phyloP scores from a whole-genome alignment of 228 moss, liverwort and hornwort genomes.

The Sphagnum fallax region DNA sequence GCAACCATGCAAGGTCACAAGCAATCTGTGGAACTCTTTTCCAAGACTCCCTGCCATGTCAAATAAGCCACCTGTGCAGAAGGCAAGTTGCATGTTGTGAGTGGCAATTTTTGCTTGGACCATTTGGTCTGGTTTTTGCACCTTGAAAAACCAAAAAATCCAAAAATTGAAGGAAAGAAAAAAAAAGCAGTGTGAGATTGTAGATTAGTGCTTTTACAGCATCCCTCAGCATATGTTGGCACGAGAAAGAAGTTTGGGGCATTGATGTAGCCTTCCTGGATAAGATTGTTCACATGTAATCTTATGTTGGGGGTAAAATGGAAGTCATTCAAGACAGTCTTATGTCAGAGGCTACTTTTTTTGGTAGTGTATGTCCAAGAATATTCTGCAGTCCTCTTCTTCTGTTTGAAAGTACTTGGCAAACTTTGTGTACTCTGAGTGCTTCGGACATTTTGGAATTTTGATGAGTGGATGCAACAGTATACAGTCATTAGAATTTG shows the following conservation, averaged over 20 bases:
- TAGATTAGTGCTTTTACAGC: conserved; percentile 23
- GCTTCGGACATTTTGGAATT: too few species aligned
- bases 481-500: too few species aligned
- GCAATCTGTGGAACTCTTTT: conserved; percentile 29
- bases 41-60: conserved; percentile 16
- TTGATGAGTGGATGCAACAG: too few species aligned
- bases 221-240: conserved; percentile 14
- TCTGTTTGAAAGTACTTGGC: too few species aligned
- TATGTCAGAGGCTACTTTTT: too few species aligned
- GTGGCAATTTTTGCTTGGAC: conserved; percentile 24
- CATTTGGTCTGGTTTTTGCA: conserved; percentile 26
- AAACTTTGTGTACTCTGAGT: too few species aligned
- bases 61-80: conserved; percentile 15
- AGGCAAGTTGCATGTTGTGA: conserved; percentile 21
- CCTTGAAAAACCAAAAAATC: conserved; percentile 28
- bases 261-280: conserved; percentile 15
- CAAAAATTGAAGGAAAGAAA: conserved; percentile 31
- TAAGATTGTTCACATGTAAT: conserved; percentile 17
- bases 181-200: conserved; percentile 22
- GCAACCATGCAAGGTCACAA: conserved; percentile 46
- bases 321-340: too few species aligned
- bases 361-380: too few species aligned
- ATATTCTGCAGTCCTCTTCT: too few species aligned
- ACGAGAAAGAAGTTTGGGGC: conserved; percentile 12
- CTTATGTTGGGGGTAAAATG: conserved; percentile 9